These are phyloP conservation scores for Crucibulum laeve DNA, from an alignment of 768 basidiomycete genomes.

Conservation along the genomic window DNA sequence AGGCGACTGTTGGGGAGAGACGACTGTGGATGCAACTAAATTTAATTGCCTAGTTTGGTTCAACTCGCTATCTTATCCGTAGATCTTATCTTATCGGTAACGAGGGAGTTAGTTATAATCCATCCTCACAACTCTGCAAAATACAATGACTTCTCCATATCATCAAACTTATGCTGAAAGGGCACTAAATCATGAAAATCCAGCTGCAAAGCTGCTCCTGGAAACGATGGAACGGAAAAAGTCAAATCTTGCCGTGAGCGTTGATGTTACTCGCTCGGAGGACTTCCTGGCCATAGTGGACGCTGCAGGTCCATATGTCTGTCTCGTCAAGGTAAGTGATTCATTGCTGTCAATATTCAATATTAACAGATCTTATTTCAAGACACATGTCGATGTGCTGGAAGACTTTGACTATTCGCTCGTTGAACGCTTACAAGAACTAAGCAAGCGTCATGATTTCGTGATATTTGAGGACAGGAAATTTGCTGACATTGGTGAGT, in stretches of 20 bases:
- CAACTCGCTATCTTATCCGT: constrained; percentile 1
- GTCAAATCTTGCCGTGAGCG: constrained; percentile 91
- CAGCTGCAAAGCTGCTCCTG: constrained; percentile 75
- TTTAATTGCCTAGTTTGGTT: too few species aligned
- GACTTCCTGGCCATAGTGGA: constrained; percentile 86
- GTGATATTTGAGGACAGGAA: constrained; percentile 98
- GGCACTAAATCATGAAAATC: constrained; percentile 56
- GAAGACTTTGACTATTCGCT: constrained; percentile 82
- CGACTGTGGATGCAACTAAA: too few species aligned
- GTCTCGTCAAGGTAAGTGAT: constrained; percentile 82
- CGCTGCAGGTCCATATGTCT: constrained; percentile 83
- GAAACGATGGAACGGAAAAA: constrained; percentile 82
- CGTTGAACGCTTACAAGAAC: constrained; percentile 60
- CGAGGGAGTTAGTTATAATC: background rate
- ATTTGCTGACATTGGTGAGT: constrained; percentile 94
- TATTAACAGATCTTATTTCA: constrained; percentile 16
- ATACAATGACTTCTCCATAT: constrained; percentile 29
- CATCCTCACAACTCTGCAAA: background rate
- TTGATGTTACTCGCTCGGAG: constrained; percentile 80
- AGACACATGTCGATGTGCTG: constrained; percentile 97
- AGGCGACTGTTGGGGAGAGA: constrained; percentile 9
- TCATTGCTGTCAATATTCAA: constrained; percentile 12
- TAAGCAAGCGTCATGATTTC: constrained; percentile 84
- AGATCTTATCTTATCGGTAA: constrained; percentile 13
- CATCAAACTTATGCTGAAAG: constrained; percentile 60